phyloP scores from a whole-genome alignment of 352 stramenopile genomes.

The Pythium myriotylum region DNA sequence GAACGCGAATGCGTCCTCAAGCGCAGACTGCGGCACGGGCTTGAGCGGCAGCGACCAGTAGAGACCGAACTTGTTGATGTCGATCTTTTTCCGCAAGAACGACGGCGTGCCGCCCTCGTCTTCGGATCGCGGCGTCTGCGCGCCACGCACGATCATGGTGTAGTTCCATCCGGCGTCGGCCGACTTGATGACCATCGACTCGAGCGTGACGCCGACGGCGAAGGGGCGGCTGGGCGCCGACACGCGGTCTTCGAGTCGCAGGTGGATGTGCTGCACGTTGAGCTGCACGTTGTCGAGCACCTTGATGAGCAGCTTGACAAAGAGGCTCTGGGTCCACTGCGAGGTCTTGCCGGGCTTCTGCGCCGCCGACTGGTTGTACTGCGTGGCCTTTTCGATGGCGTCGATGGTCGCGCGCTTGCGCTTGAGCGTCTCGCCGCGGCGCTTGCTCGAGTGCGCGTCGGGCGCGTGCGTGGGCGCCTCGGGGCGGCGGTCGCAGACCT shows the following conservation, averaged over 20 bases:
- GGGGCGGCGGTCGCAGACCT: constrained; percentile 39
- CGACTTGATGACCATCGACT: constrained; percentile 83
- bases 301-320: constrained; percentile 82
- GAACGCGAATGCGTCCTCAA: constrained; percentile 66
- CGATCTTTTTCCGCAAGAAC: constrained; percentile 81
- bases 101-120: constrained; percentile 20
- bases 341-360: constrained; percentile 18
- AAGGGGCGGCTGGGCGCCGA: constrained; percentile 51
- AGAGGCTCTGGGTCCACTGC: constrained; percentile 72
- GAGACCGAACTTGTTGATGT: constrained; percentile 79
- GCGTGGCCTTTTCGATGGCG: constrained; percentile 73
- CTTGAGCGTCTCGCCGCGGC: constrained; percentile 44
- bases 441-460: constrained; percentile 11
- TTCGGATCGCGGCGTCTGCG: constrained; percentile 13
- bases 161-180: constrained; percentile 83
- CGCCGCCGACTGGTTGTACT: constrained; percentile 49
- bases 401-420: constrained; percentile 80
- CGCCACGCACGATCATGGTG: constrained; percentile 71
- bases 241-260: constrained; percentile 68
- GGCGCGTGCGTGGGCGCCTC: background rate
- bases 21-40: constrained; percentile 39
- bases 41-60: constrained; percentile 73
- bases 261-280: constrained; percentile 74
- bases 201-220: constrained; percentile 71
- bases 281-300: constrained; percentile 86